Conservation (phyloP, 805 yeast genomes). For the Candida michaelii region DNA sequence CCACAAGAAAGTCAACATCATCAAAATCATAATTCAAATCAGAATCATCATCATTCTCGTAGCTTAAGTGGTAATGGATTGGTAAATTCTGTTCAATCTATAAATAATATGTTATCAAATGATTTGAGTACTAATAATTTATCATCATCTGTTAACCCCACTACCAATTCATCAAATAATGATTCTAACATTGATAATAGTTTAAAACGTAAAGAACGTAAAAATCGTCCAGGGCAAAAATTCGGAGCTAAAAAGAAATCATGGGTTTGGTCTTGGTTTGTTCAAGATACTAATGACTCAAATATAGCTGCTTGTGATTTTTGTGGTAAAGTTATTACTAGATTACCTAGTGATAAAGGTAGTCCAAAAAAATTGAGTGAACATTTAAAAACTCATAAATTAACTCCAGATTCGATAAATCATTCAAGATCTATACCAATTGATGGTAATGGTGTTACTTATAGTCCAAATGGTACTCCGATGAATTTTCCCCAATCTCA, state of each 20-base stretch:
- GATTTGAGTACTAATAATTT: neutral
- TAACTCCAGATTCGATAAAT: constrained; percentile 37
- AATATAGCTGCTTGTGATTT: constrained; percentile 54
- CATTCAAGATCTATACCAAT: constrained; percentile 38
- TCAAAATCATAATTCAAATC: constrained; percentile 1
- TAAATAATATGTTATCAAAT: constrained; percentile 2
- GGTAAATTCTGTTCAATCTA: constrained; percentile 4
- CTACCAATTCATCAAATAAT: neutral
- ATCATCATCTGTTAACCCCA: neutral
- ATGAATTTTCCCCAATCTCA: constrained; percentile 5
- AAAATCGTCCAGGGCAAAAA: constrained; percentile 53
- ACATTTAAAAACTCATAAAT: constrained; percentile 51
- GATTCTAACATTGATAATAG: neutral
- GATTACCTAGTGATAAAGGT: constrained; percentile 55
- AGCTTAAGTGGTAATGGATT: constrained; percentile 4
- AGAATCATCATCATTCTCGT: constrained; percentile 1
- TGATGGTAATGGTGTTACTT: constrained; percentile 38
- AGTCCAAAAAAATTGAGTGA: constrained; percentile 60
- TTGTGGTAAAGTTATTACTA: constrained; percentile 49
- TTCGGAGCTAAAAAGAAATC: constrained; percentile 62
- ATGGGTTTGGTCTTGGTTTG: constrained; percentile 66
- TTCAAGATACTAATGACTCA: constrained; percentile 48
- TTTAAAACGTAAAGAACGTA: constrained; percentile 27
- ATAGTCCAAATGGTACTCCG: constrained; percentile 25
- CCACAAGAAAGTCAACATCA: constrained; percentile 15